Base-by-base conservation (phyloP, 2,329 filamentous ascomycete genomes). In the Penicillium olsonii region DNA sequence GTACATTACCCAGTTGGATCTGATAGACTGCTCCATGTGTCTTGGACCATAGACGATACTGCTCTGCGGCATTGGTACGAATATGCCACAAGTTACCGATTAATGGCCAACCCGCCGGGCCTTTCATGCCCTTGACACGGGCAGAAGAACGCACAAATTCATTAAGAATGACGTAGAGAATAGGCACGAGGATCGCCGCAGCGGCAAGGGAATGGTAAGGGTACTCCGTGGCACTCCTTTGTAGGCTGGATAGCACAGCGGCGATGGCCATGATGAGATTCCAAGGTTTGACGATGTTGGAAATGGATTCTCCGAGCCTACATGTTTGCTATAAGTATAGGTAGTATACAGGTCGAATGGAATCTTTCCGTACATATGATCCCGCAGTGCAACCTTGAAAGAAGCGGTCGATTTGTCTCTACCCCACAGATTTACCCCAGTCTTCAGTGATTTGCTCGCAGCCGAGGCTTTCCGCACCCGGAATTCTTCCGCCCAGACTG, bases 71-170 rank as follows among this genome's bases (percentile, higher is more conserved):
- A 52, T 83, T 80, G 42, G 71, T 68, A 4, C 78, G 74, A 24
- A 83, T 82, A 31, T 82, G 77, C 51, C 71, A 75, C 11, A 84
- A 61, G 44, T 83, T 83, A 10, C 80, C 81, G 35, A 84, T 77
- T 33, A 84, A 47, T 0, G 80, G 80, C 10, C 81, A 56, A 0
- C 80, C 79, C 0, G 63, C 55, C 0, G 80, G 80, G 0, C 80
- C 80, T 6, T 68, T 67, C 29, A 83, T 67, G 3, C 73, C 72
- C 2, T 68, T 65, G 18, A 82, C 72, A 8, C 79, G 72, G 11
- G 72, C 74, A 15, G 63, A 64, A 10, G 62, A 56, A 35, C 78
- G 76, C 39, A 77, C 61, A n/a, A 78, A 64, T 52, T 81, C 78
- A 53, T 80, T 80, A 52, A 73, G 45, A 17, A 80, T 51, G 44